These are phyloP conservation scores for Chaetomium strumarium DNA, from an alignment of 2,329 filamentous ascomycete genomes.

Conservation along the genomic window DNA sequence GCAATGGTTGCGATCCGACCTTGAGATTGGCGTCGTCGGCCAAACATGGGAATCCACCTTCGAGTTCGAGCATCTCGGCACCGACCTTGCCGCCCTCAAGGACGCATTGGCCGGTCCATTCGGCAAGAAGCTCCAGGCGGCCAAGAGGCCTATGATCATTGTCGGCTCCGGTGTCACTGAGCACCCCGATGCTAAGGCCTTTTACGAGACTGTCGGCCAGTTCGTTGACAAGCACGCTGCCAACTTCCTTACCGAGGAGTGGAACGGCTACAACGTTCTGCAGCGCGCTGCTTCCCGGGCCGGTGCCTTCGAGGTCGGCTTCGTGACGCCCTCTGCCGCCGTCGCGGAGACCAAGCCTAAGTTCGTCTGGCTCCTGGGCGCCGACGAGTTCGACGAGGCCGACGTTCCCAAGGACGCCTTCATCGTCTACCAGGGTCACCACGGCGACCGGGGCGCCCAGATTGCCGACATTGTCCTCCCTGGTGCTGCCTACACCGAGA, in stretches of 20 bases:
- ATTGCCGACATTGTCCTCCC: conserved; percentile 91
- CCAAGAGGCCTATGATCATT: conserved; percentile 94
- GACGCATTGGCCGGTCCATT: conserved; percentile 78
- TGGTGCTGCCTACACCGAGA: conserved; percentile 94
- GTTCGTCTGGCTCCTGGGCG: conserved; percentile 93
- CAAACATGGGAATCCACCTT: conserved; percentile 92
- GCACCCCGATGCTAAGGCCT: conserved; percentile 83
- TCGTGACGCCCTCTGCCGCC: conserved; percentile 74
- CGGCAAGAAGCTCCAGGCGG: conserved; percentile 82
- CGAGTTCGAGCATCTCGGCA: conserved; percentile 85
- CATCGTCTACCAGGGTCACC: conserved; percentile 96
- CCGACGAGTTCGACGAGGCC: conserved; percentile 78
- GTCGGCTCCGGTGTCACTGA: conserved; percentile 89
- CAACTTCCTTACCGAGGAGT: conserved; percentile 83
- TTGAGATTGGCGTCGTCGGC: conserved; percentile 87
- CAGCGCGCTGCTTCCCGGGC: conserved; percentile 88
- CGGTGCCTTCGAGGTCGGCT: conserved; percentile 93
- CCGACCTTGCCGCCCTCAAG: conserved; percentile 74
- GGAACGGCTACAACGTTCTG: conserved; percentile 96
- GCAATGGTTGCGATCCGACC: conserved; percentile 92
- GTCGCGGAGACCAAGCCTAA: conserved; percentile 85
- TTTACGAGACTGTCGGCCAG: conserved; percentile 82
- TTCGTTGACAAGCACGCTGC: conserved; percentile 91
- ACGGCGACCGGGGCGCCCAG: conserved; percentile 89
- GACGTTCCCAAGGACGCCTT: conserved; percentile 96